These are phyloP conservation scores for Pistacia vera DNA, from an alignment of 345 rosid species.

Conservation along the genomic window DNA sequence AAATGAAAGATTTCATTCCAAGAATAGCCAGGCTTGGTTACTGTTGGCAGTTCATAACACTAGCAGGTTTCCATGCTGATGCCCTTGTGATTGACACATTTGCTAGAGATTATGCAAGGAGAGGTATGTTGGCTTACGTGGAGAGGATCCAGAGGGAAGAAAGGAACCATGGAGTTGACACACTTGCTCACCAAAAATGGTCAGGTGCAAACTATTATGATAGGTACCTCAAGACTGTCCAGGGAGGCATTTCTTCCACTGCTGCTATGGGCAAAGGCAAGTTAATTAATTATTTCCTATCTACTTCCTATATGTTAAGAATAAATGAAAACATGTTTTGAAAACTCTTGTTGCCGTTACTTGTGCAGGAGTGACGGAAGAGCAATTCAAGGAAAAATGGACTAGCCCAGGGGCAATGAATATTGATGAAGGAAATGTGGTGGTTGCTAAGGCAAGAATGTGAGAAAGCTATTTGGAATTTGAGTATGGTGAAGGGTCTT, in stretches of 20 bases:
- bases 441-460: conserved; percentile 87
- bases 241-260: conserved; percentile 96
- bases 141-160: conserved; percentile 98
- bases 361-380: conserved; percentile 84
- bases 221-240: conserved; percentile 83
- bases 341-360: background rate
- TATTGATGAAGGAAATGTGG: conserved; percentile 47
- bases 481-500: conserved; percentile 1
- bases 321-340: background rate
- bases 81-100: conserved; percentile 85
- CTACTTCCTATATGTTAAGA: background rate
- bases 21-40: conserved; percentile 77
- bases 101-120: conserved; percentile 72
- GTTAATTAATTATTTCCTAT: background rate
- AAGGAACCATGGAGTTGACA: conserved; percentile 89
- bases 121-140: conserved; percentile 95
- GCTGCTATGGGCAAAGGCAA: conserved; percentile 99
- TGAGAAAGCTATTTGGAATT: conserved; percentile 23
- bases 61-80: conserved; percentile 93
- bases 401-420: conserved; percentile 59
- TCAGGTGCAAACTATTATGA: conserved; percentile 95
- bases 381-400: conserved; percentile 94
- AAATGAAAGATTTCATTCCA: conserved; percentile 89
- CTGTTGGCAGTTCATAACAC: conserved; percentile 97
- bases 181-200: conserved; percentile 98